Evolutionary conservation across 257 asterid genomes (phyloP), one percentile per base, ranked within the genome.

Genomic region (Solanum habrochaites): DNA sequence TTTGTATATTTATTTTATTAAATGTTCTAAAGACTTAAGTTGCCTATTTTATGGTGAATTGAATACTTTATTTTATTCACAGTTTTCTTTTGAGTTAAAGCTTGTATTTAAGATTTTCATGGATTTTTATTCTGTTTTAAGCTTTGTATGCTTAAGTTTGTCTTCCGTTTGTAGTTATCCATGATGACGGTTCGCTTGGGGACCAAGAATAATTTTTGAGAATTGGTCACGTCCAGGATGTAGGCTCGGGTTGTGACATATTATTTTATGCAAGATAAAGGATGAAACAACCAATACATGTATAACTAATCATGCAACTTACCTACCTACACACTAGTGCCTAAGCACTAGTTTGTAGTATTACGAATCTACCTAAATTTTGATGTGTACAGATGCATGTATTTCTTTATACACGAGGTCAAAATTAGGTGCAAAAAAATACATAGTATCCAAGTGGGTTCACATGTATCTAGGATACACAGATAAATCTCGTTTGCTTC

Each of bases 161-260:
- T 37, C 7, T 37, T 37, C 7, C 2, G 1, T 6, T 37, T 6
- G 39, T 37, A 6, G 39, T 5, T 6, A 37, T 5, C 39, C 2
- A 37, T 5, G 7, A 37, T 37, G 7, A 37, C 7, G 39, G 39
- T 37, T 37, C 1, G 39, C 7, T 37, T 37, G 7, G 39, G 39
- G 0, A 37, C 39, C 2, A 37, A 37, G 1, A 5, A 37, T 37
- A 0, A 6, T 37, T 37, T 0, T 5, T 6, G 7, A 37, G 39
- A 5, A 2, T 5, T 2, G 7, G 39, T 5, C 39, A 37, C 7
- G 7, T 37, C 7, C 7, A 1, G 7, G 0, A 6, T 37, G 2
- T 37, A 37, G 39, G 39, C 7, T 37, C 39, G 7, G 0, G 39
- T 1, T 6, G 2, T 37, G 39, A 37, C 39, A 40, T 7, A 40